These are phyloP conservation scores for Chrysoporthe deuterocubensis DNA, from an alignment of 2,329 filamentous ascomycete species.

Conservation along the genomic window DNA sequence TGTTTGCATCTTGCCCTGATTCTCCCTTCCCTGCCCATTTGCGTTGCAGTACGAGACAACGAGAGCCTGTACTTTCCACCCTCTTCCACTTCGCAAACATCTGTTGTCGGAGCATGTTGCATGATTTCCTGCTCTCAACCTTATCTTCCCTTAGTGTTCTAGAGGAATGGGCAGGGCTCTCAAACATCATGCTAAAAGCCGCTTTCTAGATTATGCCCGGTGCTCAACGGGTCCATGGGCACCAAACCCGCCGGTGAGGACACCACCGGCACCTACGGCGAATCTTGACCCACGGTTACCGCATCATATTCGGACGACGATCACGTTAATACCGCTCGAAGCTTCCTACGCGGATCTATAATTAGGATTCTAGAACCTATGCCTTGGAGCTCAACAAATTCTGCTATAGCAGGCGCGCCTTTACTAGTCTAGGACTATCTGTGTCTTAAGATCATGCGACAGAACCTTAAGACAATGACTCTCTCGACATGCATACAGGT, in stretches of 20 bases:
- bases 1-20: slow-evolving; percentile 38
- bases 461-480: background rate
- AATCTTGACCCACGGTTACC: slow-evolving; percentile 9
- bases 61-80: background rate
- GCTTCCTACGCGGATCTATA: background rate
- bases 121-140: background rate
- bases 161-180: background rate
- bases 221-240: slow-evolving; percentile 30
- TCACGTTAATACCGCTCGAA: background rate
- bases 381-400: background rate
- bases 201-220: slow-evolving; percentile 19
- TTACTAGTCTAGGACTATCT: background rate
- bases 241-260: slow-evolving; percentile 23
- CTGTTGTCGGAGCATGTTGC: background rate
- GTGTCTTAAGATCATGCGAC: background rate
- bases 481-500: background rate
- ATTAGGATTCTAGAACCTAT: background rate
- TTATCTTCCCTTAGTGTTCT: background rate
- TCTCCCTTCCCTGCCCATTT: background rate
- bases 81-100: background rate
- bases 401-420: background rate
- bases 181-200: background rate
- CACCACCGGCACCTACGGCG: slow-evolving; percentile 26
- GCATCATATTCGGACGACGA: background rate
- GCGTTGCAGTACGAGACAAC: too few species aligned